Conservation (phyloP, 305 asterid genomes). For the Stenogyne calaminthoides region DNA sequence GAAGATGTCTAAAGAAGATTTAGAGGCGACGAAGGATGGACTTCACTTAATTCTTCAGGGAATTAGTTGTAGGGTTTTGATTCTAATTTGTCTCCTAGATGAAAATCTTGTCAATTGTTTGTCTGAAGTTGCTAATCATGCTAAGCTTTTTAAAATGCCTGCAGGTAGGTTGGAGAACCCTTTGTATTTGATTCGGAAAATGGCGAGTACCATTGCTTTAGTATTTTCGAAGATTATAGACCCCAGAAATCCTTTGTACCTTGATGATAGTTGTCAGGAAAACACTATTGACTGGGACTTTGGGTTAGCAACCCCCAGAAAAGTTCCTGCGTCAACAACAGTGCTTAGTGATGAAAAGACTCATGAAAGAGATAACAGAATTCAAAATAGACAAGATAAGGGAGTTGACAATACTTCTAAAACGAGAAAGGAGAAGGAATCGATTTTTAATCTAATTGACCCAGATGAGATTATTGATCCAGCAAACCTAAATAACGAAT, state of each 20-base stretch:
- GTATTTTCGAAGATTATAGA: conserved; percentile 83
- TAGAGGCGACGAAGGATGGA: conserved; percentile 79
- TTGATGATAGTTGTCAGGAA: conserved; percentile 71
- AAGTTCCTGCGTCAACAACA: conserved; percentile 31
- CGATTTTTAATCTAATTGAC: conserved; percentile 52
- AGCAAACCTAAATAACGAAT: conserved; percentile 50
- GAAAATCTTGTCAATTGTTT: conserved; percentile 23
- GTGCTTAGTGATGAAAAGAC: conserved; percentile 38
- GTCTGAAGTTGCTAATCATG: conserved; percentile 20
- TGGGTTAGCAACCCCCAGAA: conserved; percentile 49
- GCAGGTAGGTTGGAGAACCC: conserved; percentile 97
- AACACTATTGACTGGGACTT: conserved; percentile 89
- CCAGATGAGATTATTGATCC: conserved; percentile 95
- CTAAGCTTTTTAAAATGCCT: conserved; percentile 30
- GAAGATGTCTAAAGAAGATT: conserved; percentile 86
- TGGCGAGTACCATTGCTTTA: conserved; percentile 92
- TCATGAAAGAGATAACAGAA: conserved; percentile 41
- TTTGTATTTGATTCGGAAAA: conserved; percentile 75
- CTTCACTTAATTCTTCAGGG: conserved; percentile 89
- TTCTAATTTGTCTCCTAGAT: conserved; percentile 23
- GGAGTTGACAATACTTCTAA: conserved; percentile 32
- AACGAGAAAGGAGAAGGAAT: conserved; percentile 44
- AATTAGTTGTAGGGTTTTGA: conserved; percentile 67
- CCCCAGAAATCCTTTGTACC: conserved; percentile 92
- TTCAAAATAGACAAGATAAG: conserved; percentile 37